Evolutionary conservation across 768 basidiomycete genomes (phyloP).

Genomic region (Macrolepiota albuminosa): DNA sequence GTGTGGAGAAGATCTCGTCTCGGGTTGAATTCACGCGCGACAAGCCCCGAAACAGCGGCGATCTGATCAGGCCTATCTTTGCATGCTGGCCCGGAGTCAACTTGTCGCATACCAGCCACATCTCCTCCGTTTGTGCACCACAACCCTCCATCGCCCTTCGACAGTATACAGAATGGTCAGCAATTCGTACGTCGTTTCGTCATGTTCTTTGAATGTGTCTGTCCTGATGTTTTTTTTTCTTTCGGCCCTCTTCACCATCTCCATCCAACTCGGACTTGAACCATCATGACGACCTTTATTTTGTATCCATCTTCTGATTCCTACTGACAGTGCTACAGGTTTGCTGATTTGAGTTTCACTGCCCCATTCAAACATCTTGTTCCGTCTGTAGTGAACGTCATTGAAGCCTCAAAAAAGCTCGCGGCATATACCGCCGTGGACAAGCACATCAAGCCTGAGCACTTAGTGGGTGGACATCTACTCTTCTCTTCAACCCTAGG

Average conservation of each 20-base stretch:
- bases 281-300: not conserved
- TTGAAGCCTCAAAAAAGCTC: constrained; percentile 84
- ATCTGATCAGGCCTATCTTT: not conserved
- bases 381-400: constrained; percentile 26
- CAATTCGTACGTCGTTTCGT: not conserved
- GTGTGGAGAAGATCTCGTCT: not conserved
- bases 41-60: not conserved
- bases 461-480: constrained; percentile 53
- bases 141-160: not conserved
- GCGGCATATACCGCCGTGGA: constrained; percentile 97
- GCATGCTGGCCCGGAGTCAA: constrained; percentile 2
- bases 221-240: not conserved
- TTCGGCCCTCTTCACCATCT: not conserved
- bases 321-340: not conserved
- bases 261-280: not conserved
- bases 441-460: constrained; percentile 73
- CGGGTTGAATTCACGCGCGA: not conserved
- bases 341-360: not conserved
- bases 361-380: not conserved
- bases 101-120: not conserved
- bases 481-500: not conserved
- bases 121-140: not conserved
- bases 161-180: not conserved
- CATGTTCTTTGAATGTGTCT: not conserved
- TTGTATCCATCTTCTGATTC: not conserved